Base-by-base conservation (phyloP, 176 grass and related monocot species). In the Rhynchospora tenuis region DNA sequence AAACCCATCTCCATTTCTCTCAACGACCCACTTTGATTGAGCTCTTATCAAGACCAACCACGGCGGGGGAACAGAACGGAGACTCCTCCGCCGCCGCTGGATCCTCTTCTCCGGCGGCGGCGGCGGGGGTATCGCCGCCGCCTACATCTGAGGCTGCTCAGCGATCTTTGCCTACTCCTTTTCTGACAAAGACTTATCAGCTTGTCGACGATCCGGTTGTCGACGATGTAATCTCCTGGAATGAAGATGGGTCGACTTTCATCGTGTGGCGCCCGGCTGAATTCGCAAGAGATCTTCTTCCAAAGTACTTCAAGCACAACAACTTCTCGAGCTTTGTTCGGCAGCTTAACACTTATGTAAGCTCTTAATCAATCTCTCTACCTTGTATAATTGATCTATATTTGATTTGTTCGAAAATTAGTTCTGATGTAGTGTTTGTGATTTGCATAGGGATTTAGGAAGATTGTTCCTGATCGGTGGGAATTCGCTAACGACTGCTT, bases 261-360 rank as follows among this genome's bases (percentile, higher is more conserved):
- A 64, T 98, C 15, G 95, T 98, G 17, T 94, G 95, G 92, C 87
- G 95, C 0, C 95, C 92, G 0, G 90, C 92, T 0, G 95, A 98
- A 86, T 97, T 97, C 83, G 88, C 96, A 1, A 76, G 93, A 4
- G 96, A 99, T 83, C 87, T 99, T 64, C 91, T 99, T 2, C 96
- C 96, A 0, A 95, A 92, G 62, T 95, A 93, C 83, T 99, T 99
- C 93, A 99, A 99, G 93, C 96, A 99, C 86, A 99, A 95, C 48
- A 99, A 99, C 58, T 99, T 99, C 91, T 99, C 96, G 86, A 95
- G 93, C 83, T 99, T 99, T 76, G 93, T 99, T 20, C 91, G 96
- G 9, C 96, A 99, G 78, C 93, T 99, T 82, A 99, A 99, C 80
- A 99, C 93, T 80, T 99, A 99, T 42, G 95, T 98, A 8, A 67